These are phyloP conservation scores for Acorus gramineus DNA, from an alignment of 106 monocot species.

Conservation along the genomic window DNA sequence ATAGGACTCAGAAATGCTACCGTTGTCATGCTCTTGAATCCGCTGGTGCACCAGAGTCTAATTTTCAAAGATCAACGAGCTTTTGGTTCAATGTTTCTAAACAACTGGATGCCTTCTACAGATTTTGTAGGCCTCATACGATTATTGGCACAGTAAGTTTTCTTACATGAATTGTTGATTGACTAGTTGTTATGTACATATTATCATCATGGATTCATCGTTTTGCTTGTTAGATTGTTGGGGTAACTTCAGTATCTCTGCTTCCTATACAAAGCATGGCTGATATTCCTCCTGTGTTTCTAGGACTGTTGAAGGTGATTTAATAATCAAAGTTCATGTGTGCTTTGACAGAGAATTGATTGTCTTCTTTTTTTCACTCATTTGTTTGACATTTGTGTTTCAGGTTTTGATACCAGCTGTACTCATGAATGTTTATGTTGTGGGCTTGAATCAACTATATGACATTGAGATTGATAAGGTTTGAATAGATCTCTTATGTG, in stretches of 20 bases:
- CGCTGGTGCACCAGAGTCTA: too few species aligned
- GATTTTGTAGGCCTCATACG: conserved; percentile 6
- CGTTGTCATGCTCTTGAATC: too few species aligned
- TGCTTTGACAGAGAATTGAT: background rate
- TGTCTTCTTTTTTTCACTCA: background rate
- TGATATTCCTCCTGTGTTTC: conserved; percentile 6
- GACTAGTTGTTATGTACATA: background rate
- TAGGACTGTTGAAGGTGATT: conserved; percentile 6
- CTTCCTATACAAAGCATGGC: conserved; percentile 3
- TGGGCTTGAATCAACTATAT: conserved; percentile 42
- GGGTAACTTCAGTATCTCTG: conserved; percentile 6
- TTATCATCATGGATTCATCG: too few species aligned
- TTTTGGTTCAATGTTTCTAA: background rate
- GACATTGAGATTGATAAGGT: conserved; percentile 60
- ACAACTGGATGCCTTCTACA: conserved; percentile 6
- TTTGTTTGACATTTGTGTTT: background rate
- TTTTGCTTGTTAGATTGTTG: background rate
- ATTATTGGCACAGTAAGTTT: conserved; percentile 5
- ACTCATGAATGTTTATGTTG: conserved; percentile 45
- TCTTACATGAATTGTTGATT: too few species aligned
- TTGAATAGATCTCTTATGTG: too few species aligned
- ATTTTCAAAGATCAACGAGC: too few species aligned
- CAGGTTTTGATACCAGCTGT: conserved; percentile 39
- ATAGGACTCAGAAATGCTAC: too few species aligned
- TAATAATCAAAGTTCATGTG: background rate